These are phyloP conservation scores for Boletus vinaceobasis DNA, from an alignment of 768 basidiomycete genomes.

Conservation along the genomic window DNA sequence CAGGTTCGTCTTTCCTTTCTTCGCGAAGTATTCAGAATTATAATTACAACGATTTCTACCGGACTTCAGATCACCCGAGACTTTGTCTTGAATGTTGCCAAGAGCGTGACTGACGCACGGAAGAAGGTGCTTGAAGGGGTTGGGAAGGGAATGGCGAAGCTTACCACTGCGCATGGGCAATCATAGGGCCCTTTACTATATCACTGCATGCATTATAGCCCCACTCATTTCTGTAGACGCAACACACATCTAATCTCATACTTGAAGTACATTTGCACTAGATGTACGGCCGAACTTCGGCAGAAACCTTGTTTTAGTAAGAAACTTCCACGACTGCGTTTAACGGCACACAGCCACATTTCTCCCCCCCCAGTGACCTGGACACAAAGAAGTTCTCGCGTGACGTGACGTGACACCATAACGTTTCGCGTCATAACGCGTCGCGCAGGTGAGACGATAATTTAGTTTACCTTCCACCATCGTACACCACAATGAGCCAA, in stretches of 20 bases:
- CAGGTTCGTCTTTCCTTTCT: slow-evolving; percentile 29
- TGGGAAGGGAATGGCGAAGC: slow-evolving; percentile 63
- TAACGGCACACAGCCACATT: no score
- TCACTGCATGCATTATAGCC: slow-evolving; percentile 12
- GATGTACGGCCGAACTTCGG: no score
- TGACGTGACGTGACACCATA: slow-evolving; percentile 19
- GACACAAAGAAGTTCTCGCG: neutral
- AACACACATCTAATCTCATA: slow-evolving; percentile 1
- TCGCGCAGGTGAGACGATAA: slow-evolving; percentile 1
- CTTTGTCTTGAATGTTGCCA: slow-evolving; percentile 56
- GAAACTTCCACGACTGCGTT: no score
- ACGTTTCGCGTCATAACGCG: slow-evolving; percentile 29
- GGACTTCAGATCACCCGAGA: slow-evolving; percentile 58
- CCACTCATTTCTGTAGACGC: slow-evolving; percentile 28
- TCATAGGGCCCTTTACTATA: slow-evolving; percentile 9
- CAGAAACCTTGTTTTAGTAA: no score
- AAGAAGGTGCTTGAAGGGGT: slow-evolving; percentile 70
- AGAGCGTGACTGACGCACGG: slow-evolving; percentile 65
- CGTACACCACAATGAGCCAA: slow-evolving; percentile 39
- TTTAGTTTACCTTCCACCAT: neutral
- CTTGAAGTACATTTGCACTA: no score
- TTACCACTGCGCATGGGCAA: slow-evolving; percentile 41
- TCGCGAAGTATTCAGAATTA: neutral
- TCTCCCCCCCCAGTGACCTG: no score
- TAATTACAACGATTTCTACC: neutral